phyloP scores from a whole-genome alignment of 2,329 filamentous ascomycete genomes.

The Monosporascus ibericus region DNA sequence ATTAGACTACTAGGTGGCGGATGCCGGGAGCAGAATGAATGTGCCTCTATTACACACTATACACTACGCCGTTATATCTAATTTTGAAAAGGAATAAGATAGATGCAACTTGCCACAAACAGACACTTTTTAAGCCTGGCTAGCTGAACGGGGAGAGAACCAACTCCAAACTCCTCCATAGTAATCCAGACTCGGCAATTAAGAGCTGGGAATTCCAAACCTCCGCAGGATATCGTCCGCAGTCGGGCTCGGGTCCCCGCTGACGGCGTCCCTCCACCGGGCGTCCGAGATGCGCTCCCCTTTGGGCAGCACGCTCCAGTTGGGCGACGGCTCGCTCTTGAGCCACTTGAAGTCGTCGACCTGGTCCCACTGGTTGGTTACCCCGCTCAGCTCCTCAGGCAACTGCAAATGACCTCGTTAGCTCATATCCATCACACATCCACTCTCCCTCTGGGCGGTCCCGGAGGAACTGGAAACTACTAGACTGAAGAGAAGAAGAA shows the following conservation, averaged over 20 bases:
- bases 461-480: too few species aligned
- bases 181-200: background rate
- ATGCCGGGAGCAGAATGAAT: too few species aligned
- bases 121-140: background rate
- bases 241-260: constrained; percentile 54
- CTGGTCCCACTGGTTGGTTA: constrained; percentile 73
- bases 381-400: constrained; percentile 21
- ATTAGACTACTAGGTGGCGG: background rate
- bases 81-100: too few species aligned
- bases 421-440: background rate
- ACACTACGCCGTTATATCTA: too few species aligned
- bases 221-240: constrained; percentile 59
- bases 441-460: too few species aligned
- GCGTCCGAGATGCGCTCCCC: constrained; percentile 52
- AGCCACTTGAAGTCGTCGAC: constrained; percentile 99
- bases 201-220: constrained; percentile 32
- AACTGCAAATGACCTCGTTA: constrained; percentile 16
- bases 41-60: too few species aligned
- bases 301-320: constrained; percentile 69
- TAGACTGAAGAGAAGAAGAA: background rate
- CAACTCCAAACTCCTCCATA: too few species aligned
- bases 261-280: constrained; percentile 64
- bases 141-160: too few species aligned
- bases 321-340: constrained; percentile 76
- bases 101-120: too few species aligned